Evolutionary conservation across 176 grass and related monocot genomes (phyloP).

Genomic region (Bothriochloa decipiens): DNA sequence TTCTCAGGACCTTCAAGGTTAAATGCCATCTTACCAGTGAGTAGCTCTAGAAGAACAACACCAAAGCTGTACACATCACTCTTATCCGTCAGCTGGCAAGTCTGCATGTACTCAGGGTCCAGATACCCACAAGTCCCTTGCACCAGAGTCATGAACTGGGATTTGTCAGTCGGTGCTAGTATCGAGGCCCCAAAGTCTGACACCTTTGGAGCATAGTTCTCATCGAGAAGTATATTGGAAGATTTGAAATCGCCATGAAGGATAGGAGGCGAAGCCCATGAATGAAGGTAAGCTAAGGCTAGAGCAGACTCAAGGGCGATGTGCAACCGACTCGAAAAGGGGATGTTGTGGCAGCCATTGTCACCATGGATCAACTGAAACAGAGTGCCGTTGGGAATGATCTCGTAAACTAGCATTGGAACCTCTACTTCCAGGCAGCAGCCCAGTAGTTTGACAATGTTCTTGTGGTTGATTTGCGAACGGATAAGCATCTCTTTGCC

Average conservation of each 20-base stretch:
- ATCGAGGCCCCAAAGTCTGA: constrained; percentile 56
- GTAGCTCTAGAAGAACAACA: constrained; percentile 40
- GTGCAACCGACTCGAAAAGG: neutral
- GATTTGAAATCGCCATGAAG: constrained; percentile 50
- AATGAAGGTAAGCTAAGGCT: constrained; percentile 42
- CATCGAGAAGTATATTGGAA: constrained; percentile 45
- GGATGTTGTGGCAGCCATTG: neutral
- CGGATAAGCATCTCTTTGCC: constrained; percentile 46
- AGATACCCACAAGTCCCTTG: constrained; percentile 58
- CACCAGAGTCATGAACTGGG: constrained; percentile 35
- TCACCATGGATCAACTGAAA: constrained; percentile 38
- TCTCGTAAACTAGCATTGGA: constrained; percentile 48
- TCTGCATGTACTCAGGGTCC: constrained; percentile 39
- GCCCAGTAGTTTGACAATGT: constrained; percentile 44
- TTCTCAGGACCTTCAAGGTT: constrained; percentile 18
- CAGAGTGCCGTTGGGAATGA: constrained; percentile 36
- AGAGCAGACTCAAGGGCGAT: constrained; percentile 48
- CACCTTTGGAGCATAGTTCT: constrained; percentile 29
- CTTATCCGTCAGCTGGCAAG: constrained; percentile 24
- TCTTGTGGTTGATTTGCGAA: constrained; percentile 51
- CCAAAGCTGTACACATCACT: constrained; percentile 51
- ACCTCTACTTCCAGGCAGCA: constrained; percentile 51
- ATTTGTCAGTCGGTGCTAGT: constrained; percentile 23
- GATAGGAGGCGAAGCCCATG: constrained; percentile 40
- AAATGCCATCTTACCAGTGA: constrained; percentile 28